phyloP scores from a whole-genome alignment of 2,329 filamentous ascomycete species.

The Aspergillus latus region DNA sequence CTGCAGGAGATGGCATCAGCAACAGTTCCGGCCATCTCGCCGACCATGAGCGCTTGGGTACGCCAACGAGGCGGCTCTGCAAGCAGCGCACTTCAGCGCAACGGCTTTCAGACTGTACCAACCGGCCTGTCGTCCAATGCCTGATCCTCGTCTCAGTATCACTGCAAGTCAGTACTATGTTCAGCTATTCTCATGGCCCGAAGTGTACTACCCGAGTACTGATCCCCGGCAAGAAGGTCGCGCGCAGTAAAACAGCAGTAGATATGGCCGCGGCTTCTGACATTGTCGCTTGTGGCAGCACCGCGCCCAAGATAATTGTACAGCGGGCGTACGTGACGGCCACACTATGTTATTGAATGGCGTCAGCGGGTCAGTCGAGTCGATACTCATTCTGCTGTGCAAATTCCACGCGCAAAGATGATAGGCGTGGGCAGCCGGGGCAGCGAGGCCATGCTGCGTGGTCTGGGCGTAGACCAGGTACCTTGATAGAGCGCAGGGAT shows the following conservation, averaged over 20 bases:
- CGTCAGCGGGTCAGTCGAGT: constrained; percentile 21
- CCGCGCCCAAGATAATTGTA: constrained; percentile 21
- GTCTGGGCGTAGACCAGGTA: constrained; percentile 22
- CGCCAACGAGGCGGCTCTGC: not conserved
- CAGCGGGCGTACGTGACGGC: constrained; percentile 18
- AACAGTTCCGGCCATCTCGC: not conserved
- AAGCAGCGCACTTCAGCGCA: not conserved
- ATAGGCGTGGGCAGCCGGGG: constrained; percentile 22
- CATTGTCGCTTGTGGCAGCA: constrained; percentile 15
- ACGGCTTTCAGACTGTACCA: not conserved
- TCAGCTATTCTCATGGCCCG: not conserved
- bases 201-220: not conserved
- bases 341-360: constrained; percentile 22
- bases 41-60: not conserved
- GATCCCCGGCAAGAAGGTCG: not conserved
- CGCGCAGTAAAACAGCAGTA: not conserved
- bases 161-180: constrained; percentile 13
- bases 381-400: constrained; percentile 21
- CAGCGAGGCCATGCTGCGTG: constrained; percentile 21
- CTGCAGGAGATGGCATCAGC: not conserved
- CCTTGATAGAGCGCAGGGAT: not conserved
- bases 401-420: constrained; percentile 19
- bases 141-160: constrained; percentile 23
- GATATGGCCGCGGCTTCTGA: constrained; percentile 21
- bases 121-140: constrained; percentile 17